Percentiles rank a stretch among this genome's conserved stretches.
Conservation (phyloP, 768 basidiomycete genomes). For the Pleurotus platypus region DNA sequence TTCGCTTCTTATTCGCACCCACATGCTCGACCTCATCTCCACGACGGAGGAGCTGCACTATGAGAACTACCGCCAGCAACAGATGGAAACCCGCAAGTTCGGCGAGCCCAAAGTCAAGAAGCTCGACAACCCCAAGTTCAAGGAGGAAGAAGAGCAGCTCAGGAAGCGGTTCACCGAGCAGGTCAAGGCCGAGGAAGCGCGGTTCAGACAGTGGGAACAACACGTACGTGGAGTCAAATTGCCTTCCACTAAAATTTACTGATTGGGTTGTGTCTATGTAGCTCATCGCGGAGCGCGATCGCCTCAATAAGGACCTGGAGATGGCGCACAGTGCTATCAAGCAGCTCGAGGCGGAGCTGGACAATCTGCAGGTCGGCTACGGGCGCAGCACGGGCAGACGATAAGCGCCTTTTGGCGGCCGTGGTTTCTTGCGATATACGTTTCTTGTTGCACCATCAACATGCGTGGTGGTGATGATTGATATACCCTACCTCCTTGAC, state of each 20-base stretch:
- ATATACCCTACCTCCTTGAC: background rate
- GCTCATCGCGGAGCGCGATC: conserved; percentile 98
- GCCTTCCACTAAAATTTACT: conserved; percentile 2
- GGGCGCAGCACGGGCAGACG: conserved; percentile 66
- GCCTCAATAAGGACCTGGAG: conserved; percentile 98
- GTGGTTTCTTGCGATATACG: background rate
- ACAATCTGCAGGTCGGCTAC: conserved; percentile 84
- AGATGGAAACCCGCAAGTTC: conserved; percentile 99
- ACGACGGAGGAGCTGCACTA: conserved; percentile 96
- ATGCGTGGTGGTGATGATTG: background rate
- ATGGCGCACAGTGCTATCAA: conserved; percentile 90
- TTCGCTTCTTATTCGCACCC: conserved; percentile 91
- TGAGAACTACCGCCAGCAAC: conserved; percentile 95
- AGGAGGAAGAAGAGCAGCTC: conserved; percentile 96
- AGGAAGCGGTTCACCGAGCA: conserved; percentile 99
- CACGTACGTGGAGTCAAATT: conserved; percentile 57
- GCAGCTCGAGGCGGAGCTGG: conserved; percentile 84
- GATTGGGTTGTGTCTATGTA: conserved; percentile 26
- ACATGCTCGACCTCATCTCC: conserved; percentile 97
- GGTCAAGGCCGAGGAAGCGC: conserved; percentile 96
- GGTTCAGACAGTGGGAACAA: conserved; percentile 99
- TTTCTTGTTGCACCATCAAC: background rate
- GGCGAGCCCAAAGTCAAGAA: conserved; percentile 99
- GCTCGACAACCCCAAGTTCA: conserved; percentile 99
- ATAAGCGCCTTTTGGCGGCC: conserved; percentile 26